Percentiles rank a stretch among this genome's conserved stretches.
phyloP scores from a whole-genome alignment of 1,284 basidiomycete species.

The Puccinia hordei region DNA sequence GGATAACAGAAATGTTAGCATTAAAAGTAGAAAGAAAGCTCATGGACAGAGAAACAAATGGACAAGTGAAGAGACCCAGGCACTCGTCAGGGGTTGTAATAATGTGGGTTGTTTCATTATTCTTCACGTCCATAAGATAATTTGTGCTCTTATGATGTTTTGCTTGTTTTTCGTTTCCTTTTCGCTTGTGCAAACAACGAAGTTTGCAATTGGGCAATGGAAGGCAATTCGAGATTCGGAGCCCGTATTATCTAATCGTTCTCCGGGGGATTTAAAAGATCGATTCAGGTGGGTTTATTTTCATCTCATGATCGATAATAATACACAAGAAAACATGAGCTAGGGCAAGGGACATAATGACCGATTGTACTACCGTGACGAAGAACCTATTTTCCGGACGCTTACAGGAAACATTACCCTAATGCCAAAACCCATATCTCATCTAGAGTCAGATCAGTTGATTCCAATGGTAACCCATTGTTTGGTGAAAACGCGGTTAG shows the following conservation, averaged over 20 bases:
- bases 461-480: conserved; percentile 57
- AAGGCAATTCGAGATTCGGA: conserved; percentile 73
- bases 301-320: background rate
- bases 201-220: conserved; percentile 89
- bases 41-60: conserved; percentile 68
- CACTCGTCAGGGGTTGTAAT: conserved; percentile 79
- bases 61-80: conserved; percentile 76
- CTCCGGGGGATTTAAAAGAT: conserved; percentile 86
- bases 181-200: background rate
- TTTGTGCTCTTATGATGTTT: background rate
- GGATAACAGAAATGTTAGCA: background rate
- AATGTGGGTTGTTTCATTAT: conserved; percentile 63
- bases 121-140: too few relatives aligned
- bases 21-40: conserved; percentile 14
- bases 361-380: conserved; percentile 60
- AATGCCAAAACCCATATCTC: conserved; percentile 82
- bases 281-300: conserved; percentile 64
- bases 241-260: conserved; percentile 62
- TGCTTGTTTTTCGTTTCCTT: background rate
- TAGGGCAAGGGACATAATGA: background rate
- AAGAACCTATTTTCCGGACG: conserved; percentile 85
- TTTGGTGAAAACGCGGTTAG: conserved; percentile 58
- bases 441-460: conserved; percentile 56
- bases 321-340: background rate
- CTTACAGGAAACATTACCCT: conserved; percentile 84